phyloP scores from a whole-genome alignment of 176 grass and related monocot species.

The Triticum timopheevii region DNA sequence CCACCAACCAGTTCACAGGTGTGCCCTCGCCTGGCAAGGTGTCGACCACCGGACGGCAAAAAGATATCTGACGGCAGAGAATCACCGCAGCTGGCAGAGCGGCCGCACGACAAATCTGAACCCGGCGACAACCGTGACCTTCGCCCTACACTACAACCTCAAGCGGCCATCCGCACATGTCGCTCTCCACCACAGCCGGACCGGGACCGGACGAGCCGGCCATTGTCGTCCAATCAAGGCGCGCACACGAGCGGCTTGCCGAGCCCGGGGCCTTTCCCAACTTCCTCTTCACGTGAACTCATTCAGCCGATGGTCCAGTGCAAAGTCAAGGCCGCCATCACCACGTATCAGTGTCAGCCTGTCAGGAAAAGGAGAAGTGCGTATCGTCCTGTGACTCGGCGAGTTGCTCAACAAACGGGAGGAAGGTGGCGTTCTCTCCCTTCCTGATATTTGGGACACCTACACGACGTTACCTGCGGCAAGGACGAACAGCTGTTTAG shows the following conservation, averaged over 20 bases:
- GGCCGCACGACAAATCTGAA: not conserved
- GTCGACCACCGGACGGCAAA: not conserved
- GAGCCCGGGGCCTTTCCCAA: constrained; percentile 33
- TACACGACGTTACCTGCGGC: not conserved
- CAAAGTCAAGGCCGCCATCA: constrained; percentile 32
- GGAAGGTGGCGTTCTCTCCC: not conserved
- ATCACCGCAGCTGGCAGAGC: not conserved
- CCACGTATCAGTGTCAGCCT: constrained; percentile 13
- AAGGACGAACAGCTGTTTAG: not conserved
- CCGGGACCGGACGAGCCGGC: constrained; percentile 15
- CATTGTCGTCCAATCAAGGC: constrained; percentile 24
- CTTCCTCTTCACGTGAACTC: constrained; percentile 45
- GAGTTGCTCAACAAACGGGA: constrained; percentile 4
- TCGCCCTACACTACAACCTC: too few relatives aligned
- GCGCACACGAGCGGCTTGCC: constrained; percentile 44
- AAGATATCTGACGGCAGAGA: not conserved
- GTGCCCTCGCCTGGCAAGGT: constrained; percentile 1
- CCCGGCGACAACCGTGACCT: too few relatives aligned
- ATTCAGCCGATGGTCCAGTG: constrained; percentile 28
- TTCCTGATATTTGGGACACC: constrained; percentile 21
- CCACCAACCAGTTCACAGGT: constrained; percentile 4
- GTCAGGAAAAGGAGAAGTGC: constrained; percentile 9
- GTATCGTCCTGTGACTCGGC: constrained; percentile 14
- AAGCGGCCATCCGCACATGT: not conserved
- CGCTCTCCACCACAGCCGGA: not conserved